Base-by-base conservation (phyloP, 345 rosid genomes). In the Syzygium oleosum region DNA sequence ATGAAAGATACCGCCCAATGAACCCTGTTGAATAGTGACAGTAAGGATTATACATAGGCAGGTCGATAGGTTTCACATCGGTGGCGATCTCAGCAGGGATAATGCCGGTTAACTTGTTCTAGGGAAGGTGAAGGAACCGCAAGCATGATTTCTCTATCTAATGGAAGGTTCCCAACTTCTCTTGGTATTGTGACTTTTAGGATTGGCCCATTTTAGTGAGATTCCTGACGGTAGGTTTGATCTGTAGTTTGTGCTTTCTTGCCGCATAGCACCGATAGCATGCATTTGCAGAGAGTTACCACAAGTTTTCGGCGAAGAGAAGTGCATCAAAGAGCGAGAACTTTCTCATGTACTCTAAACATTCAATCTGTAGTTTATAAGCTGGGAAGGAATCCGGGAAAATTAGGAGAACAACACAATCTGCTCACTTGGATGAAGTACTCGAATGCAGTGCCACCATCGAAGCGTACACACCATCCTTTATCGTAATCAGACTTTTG, bases 381-480 rank as follows among this genome's bases (percentile, higher is more conserved):
- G n/a, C n/a, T 23, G n/a, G n/a, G 61, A 23, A 56, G 10, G 54
- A 23, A 23, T 9, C 5, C 10, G 27, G 4, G 5, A 56, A 56
- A 56, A 56, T n/a, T 56, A 22, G 61, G 58, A 54, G 10, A 56
- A 56, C 61, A 56, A 22, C 4, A 56, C n/a, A 11, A 56, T 56
- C 61, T 23, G 61, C 61, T 56, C 61, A 56, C 61, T 56, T 56
- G 13, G 61, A 56, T 1, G 4, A 23, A 23, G 61, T 4, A 56
- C 61, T 91, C 23, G 84, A 86, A 73, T 96, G 95, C 38, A 94
- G 94, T 15, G 94, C 93, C 12, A 96, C 93, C 59, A 95, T 88
- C 41, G 96, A 95, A 87, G 96, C 93, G 77, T 95, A 94, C 58
- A 92, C 73, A 6, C 98, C 97, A 86, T 91, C 90, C 52, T 87